Base-by-base conservation (phyloP, 306 rosid species). In the Sicyos edulis region DNA sequence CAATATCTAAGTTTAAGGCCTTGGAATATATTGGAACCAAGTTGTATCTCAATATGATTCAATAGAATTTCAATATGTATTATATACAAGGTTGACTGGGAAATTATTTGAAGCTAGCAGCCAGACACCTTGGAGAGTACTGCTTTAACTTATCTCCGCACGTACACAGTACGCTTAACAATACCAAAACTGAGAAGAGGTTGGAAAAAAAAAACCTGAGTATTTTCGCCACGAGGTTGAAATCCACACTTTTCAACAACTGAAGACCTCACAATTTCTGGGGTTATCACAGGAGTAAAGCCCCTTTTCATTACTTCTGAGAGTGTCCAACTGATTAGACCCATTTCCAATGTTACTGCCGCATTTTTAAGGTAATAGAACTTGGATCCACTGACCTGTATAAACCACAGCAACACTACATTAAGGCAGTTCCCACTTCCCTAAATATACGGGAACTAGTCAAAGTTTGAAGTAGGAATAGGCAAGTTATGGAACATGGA, bases 201-300 rank as follows among this genome's bases (percentile, higher is more conserved):
- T 24, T 13, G 40, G 7, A 20, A 53, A 29, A 64, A 76, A 71
- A 80, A 77, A 77, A 91, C 99, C 97, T 93, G 97, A 14, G 99
- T 93, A 82, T 91, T 93, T 55, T 84, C 79, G 67, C 87, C 97
- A 58, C 97, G 97, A 11, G 99, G 99, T 78, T 89, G 97, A 78
- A 93, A 93, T 55, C 99, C 99, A 76, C 97, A 91, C 78, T 91
- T 93, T 82, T 93, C 99, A 81, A 93, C 96, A 70, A 93, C 78
- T 20, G 96, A 86, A 10, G 99, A 89, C 77, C 97, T 87, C n/a
- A 93, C 99, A 60, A 93, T 80, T 82, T 93, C 97, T 42, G 99
- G 99, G 7, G 99, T 91, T 53, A 83, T 93, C 78, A 91, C 64
- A n/a, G 92, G 97, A 69, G 76, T 88, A 78, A 91, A 93, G 56